Base-by-base conservation (phyloP, 2,329 filamentous ascomycete species). In the Monosporascus ibericus region DNA sequence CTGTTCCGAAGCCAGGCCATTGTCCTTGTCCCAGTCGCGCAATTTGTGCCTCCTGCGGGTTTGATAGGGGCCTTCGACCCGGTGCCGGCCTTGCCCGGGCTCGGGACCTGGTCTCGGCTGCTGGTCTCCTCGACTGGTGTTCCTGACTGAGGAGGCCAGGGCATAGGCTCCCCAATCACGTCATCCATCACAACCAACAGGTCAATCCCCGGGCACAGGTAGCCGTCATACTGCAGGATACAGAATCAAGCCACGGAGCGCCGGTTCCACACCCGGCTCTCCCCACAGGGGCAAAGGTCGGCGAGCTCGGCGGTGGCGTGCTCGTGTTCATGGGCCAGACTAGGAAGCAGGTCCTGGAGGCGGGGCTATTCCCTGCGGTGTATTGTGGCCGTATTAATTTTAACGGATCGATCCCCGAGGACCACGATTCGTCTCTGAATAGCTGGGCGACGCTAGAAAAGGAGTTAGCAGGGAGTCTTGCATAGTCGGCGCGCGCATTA, bases 221-320 rank as follows among this genome's bases (percentile, higher is more conserved):
- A 56, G 30, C 60, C 64, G 51, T 65, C 63, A 46, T 63, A 66
- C 48, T 66, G 63, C 24, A 60, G 59, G 38, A 67, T 65, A 46
- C 65, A 65, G 52, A 66, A 68, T 17, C 49, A 54, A 5, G 64
- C 63, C 3, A 63, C 63, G 1, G 59, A 49, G 5, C 59, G 53
- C 30, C 60, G 57, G 48, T 64, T 63, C 65, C 64, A 66, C 38
- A 50, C 48, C 57, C 60, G 65, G 15, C 59, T 61, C 5, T 60
- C 59, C 9, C 57, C 57, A 5, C 47, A 38, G 46, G 54, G 58
- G 48, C 61, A 58, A 40, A 66, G 66, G 49, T 67, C 65, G 3
- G 64, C 50, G 37, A 65, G 55, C 2, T 63, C 60, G 3, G 65
- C 64, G 15, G 59, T 59, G 22, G 63, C 63, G 18, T 66, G 63